Percentiles rank a stretch among this genome's conserved stretches.
These are phyloP conservation scores for Candida tunisiensis DNA, from an alignment of 1,139 yeast species.

Conservation along the genomic window DNA sequence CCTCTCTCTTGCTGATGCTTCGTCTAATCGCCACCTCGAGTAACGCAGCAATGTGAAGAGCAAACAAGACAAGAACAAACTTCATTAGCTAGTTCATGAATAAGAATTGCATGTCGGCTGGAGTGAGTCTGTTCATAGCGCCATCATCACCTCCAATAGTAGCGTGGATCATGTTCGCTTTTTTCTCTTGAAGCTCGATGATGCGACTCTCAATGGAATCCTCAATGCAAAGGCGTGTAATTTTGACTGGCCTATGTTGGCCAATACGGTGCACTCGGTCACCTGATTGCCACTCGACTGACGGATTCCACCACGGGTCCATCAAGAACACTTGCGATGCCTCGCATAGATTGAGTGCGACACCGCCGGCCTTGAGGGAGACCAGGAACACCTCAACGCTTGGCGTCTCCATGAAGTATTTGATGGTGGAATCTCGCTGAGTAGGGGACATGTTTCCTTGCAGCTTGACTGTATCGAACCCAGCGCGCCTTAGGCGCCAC, in stretches of 20 bases:
- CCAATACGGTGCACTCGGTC: slow-evolving; percentile 98
- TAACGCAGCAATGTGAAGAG: too few species aligned
- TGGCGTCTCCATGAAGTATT: slow-evolving; percentile 82
- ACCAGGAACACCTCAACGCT: slow-evolving; percentile 86
- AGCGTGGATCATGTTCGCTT: slow-evolving; percentile 95
- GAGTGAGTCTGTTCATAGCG: slow-evolving; percentile 74
- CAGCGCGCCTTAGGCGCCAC: slow-evolving; percentile 89
- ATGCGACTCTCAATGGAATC: slow-evolving; percentile 95
- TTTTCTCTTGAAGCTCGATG: slow-evolving; percentile 88
- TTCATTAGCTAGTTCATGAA: slow-evolving; percentile 39
- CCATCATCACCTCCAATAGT: slow-evolving; percentile 85
- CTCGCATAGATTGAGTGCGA: slow-evolving; percentile 86
- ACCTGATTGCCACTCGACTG: slow-evolving; percentile 96
- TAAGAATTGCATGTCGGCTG: slow-evolving; percentile 87
- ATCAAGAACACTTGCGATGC: slow-evolving; percentile 89
- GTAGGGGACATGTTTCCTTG: slow-evolving; percentile 96
- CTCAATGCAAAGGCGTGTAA: slow-evolving; percentile 82
- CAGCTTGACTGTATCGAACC: slow-evolving; percentile 80
- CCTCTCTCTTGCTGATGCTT: too few species aligned
- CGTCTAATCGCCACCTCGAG: too few species aligned
- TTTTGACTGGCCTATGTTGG: slow-evolving; percentile 86
- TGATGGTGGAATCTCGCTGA: slow-evolving; percentile 82
- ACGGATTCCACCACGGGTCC: slow-evolving; percentile 99
- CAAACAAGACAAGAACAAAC: too few species aligned
- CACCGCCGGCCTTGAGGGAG: slow-evolving; percentile 96